These are phyloP conservation scores for Ustilago nuda DNA, from an alignment of 1,284 basidiomycete genomes.

Conservation along the genomic window DNA sequence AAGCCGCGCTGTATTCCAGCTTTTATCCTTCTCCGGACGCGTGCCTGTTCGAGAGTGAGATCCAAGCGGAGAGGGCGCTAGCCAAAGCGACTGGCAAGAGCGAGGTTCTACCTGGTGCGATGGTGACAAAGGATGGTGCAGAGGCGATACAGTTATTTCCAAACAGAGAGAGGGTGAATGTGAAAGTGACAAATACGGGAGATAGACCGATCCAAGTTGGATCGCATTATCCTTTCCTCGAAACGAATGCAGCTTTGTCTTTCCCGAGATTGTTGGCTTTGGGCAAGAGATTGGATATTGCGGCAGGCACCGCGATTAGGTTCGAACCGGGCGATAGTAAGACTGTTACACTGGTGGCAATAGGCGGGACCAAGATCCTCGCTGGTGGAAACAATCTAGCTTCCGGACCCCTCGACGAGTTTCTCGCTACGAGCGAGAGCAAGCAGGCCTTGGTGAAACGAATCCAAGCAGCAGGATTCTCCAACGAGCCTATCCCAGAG, in stretches of 20 bases:
- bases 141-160: conserved; percentile 79
- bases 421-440: conserved; percentile 22
- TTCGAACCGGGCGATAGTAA: conserved; percentile 95
- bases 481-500: conserved; percentile 42
- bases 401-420: conserved; percentile 42
- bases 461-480: conserved; percentile 49
- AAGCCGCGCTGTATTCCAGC: conserved; percentile 87
- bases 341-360: conserved; percentile 83
- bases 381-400: conserved; percentile 79
- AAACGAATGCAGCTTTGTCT: conserved; percentile 83
- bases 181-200: conserved; percentile 90
- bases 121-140: conserved; percentile 53
- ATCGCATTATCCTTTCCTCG: conserved; percentile 83
- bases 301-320: conserved; percentile 92
- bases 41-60: conserved; percentile 68
- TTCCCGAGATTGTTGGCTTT: conserved; percentile 87
- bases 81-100: conserved; percentile 11
- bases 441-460: conserved; percentile 30
- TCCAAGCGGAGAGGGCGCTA: not conserved
- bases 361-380: conserved; percentile 78
- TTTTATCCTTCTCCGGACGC: conserved; percentile 84
- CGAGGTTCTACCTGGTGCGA: conserved; percentile 50
- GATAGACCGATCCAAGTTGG: conserved; percentile 87
- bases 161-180: conserved; percentile 77
- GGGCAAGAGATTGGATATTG: conserved; percentile 88